These are phyloP conservation scores for Trypanosoma theileri DNA, from an alignment of 208 protist genomes.

Conservation along the genomic window DNA sequence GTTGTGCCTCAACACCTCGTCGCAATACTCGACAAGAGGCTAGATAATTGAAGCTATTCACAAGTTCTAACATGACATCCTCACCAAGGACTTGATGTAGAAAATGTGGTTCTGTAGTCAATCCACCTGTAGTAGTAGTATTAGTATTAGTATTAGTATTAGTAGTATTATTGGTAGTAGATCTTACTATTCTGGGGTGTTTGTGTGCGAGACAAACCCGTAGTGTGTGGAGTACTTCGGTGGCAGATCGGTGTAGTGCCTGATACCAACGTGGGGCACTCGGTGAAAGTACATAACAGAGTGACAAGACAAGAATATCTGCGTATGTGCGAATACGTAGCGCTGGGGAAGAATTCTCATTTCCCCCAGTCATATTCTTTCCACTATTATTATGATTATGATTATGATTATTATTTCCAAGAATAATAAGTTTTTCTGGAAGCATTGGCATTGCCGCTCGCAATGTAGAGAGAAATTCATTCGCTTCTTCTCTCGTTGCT, in stretches of 20 bases:
- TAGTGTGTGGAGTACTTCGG: constrained; percentile 23
- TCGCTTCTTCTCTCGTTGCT: constrained; percentile 1
- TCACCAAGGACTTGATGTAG: constrained; percentile 9
- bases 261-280: constrained; percentile 19
- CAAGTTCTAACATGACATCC: constrained; percentile 19
- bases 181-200: no score
- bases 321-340: constrained; percentile 21
- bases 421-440: constrained; percentile 13
- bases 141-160: no score
- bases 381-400: not conserved
- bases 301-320: constrained; percentile 22
- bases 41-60: constrained; percentile 21
- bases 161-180: no score
- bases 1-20: constrained; percentile 5
- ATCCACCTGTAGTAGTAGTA: no score
- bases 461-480: constrained; percentile 11
- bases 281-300: constrained; percentile 27
- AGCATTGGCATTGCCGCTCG: constrained; percentile 24
- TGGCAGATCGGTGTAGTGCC: constrained; percentile 16
- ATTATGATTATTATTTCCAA: not conserved
- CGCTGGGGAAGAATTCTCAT: not conserved
- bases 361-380: no score
- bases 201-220: constrained; percentile 3
- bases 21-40: constrained; percentile 3
- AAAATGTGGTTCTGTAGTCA: not conserved